phyloP scores from a whole-genome alignment of 2,329 filamentous ascomycete species.

The Aspergillus ochraceoroseus region DNA sequence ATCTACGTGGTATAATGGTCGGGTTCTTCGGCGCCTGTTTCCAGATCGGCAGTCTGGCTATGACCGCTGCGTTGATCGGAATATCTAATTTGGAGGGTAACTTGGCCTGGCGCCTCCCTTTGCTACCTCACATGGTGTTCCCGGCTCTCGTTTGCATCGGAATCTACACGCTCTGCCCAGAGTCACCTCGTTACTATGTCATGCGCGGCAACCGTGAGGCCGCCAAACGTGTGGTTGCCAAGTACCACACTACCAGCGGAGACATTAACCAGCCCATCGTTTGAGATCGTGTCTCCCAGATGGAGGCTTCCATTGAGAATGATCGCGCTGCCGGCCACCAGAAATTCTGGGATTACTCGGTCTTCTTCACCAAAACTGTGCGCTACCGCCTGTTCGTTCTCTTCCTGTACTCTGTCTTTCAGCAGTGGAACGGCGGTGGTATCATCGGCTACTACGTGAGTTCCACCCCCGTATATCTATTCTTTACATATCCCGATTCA shows the following conservation, averaged over 20 bases:
- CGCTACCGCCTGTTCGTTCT: slow-evolving; percentile 45
- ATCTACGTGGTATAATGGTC: slow-evolving; percentile 44
- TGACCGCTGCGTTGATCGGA: slow-evolving; percentile 44
- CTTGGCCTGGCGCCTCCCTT: slow-evolving; percentile 38
- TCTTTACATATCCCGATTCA: too few species aligned
- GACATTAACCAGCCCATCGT: slow-evolving; percentile 43
- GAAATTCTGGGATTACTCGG: slow-evolving; percentile 45
- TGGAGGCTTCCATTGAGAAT: slow-evolving; percentile 45
- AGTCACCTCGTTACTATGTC: slow-evolving; percentile 37
- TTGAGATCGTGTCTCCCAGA: slow-evolving; percentile 42
- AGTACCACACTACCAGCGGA: slow-evolving; percentile 42
- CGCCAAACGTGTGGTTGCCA: slow-evolving; percentile 30
- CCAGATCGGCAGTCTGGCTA: slow-evolving; percentile 44
- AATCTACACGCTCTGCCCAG: slow-evolving; percentile 41
- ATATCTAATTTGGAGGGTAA: slow-evolving; percentile 38
- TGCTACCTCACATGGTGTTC: slow-evolving; percentile 46
- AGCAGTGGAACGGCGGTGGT: slow-evolving; percentile 48
- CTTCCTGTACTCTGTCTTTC: slow-evolving; percentile 46
- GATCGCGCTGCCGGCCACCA: slow-evolving; percentile 36
- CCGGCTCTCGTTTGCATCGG: slow-evolving; percentile 46
- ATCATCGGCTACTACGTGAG: slow-evolving; percentile 44
- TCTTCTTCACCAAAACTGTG: slow-evolving; percentile 46
- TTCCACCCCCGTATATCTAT: neutral
- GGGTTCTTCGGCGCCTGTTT: slow-evolving; percentile 48
- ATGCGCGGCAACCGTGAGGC: slow-evolving; percentile 31